A percentile compares a stretch with the other conserved stretches of the same genome.
These are phyloP conservation scores for Rhizopus microsporus DNA, from an alignment of 371 early-diverging fungal species.

Conservation along the genomic window DNA sequence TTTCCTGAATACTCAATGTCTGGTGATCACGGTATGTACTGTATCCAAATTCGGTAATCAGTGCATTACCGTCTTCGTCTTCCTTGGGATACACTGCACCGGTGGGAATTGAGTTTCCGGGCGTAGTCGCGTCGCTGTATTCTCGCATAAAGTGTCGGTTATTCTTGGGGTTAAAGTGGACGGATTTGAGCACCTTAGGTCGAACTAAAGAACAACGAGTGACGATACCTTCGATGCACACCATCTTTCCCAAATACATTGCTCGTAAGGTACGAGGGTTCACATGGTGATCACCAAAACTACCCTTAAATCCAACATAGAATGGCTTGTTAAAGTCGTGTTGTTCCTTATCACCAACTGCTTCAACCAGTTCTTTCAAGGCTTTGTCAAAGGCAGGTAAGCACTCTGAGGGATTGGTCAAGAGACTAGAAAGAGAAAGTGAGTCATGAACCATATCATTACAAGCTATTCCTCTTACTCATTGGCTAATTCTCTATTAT, in stretches of 20 bases:
- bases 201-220: conserved; percentile 97
- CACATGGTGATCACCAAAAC: conserved; percentile 90
- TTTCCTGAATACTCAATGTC: conserved; percentile 97
- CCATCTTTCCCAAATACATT: conserved; percentile 82
- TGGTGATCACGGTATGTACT: conserved; percentile 96
- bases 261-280: conserved; percentile 93
- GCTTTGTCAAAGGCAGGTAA: conserved; percentile 87
- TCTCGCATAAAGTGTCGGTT: conserved; percentile 84
- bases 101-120: conserved; percentile 65
- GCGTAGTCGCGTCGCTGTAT: conserved; percentile 82
- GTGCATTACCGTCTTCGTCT: conserved; percentile 91
- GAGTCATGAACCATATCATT: neutral
- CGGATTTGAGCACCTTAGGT: conserved; percentile 93
- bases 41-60: conserved; percentile 95
- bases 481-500: conserved; percentile 64
- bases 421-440: conserved; percentile 49
- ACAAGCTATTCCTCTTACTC: conserved; percentile 48
- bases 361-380: conserved; percentile 60
- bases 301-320: conserved; percentile 90
- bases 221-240: conserved; percentile 99
- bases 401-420: conserved; percentile 80
- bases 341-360: conserved; percentile 15
- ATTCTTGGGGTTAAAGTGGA: conserved; percentile 93
- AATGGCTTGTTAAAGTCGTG: conserved; percentile 50
- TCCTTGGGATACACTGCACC: conserved; percentile 81